Evolutionary conservation across 164 flowering plant species (phyloP).

Genomic region (Vitis labrusca): DNA sequence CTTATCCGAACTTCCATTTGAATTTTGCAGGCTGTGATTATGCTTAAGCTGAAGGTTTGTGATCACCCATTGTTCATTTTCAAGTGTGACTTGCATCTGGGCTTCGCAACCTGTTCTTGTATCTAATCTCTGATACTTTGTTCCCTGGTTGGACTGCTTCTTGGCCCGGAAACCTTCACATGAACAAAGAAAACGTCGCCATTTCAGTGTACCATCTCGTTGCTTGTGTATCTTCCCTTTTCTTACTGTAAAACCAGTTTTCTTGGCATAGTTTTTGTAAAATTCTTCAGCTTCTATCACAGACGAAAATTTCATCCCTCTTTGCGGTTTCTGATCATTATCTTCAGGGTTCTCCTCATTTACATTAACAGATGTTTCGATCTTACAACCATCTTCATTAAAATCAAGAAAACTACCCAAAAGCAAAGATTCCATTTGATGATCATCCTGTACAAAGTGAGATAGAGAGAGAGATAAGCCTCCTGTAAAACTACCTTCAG

Average conservation of each 20-base stretch:
- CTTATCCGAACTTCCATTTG: too few relatives aligned
- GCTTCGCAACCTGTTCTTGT: not conserved
- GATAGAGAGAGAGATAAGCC: too few relatives aligned
- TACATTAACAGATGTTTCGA: too few relatives aligned
- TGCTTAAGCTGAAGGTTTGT: not conserved
- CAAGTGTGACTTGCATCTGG: not conserved
- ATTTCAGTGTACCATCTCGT: too few relatives aligned
- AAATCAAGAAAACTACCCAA: too few relatives aligned
- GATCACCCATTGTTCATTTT: not conserved
- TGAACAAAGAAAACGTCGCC: not conserved
- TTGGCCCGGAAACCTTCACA: not conserved
- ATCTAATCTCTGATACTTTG: not conserved
- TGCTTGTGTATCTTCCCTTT: too few relatives aligned
- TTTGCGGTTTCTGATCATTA: not conserved
- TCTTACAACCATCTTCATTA: too few relatives aligned
- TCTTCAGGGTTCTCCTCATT: too few relatives aligned
- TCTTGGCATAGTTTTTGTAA: not conserved
- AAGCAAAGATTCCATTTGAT: too few relatives aligned
- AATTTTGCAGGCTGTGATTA: too few relatives aligned
- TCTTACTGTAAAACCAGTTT: not conserved
- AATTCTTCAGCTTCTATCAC: not conserved
- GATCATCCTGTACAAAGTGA: too few relatives aligned
- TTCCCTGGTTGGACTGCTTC: not conserved
- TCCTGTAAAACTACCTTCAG: too few relatives aligned
- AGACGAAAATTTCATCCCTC: not conserved